Percentiles rank a stretch among this genome's conserved stretches.
These are phyloP conservation scores for Aspergillus alliaceus DNA, from an alignment of 2,329 filamentous ascomycete species.

Conservation along the genomic window DNA sequence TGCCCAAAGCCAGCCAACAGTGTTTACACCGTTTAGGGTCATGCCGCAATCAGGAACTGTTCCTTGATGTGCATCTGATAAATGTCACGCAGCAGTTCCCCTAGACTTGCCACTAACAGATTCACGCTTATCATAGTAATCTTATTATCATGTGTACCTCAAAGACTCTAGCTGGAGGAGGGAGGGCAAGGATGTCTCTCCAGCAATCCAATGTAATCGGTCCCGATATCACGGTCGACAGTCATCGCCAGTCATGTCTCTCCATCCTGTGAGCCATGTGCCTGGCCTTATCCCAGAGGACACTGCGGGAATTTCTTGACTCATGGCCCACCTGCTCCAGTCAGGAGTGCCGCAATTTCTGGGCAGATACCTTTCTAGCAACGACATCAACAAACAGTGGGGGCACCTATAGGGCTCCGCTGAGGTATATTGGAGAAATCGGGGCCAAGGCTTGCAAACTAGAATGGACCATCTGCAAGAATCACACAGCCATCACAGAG, in stretches of 20 bases:
- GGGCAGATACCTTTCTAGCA: constrained; percentile 12
- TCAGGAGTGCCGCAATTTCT: constrained; percentile 17
- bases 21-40: constrained; percentile 14
- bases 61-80: constrained; percentile 22
- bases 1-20: constrained; percentile 20
- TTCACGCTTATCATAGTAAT: constrained; percentile 5
- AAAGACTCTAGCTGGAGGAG: constrained; percentile 4
- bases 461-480: constrained; percentile 22
- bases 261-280: constrained; percentile 6
- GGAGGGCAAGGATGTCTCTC: constrained; percentile 5
- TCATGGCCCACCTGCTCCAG: constrained; percentile 16
- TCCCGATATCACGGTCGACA: constrained; percentile 11
- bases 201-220: constrained; percentile 12
- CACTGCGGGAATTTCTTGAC: constrained; percentile 11
- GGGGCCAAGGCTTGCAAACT: constrained; percentile 7
- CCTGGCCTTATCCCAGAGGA: constrained; percentile 6
- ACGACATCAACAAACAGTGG: constrained; percentile 11
- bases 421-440: constrained; percentile 11
- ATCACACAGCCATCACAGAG: constrained; percentile 22
- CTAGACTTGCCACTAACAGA: constrained; percentile 10
- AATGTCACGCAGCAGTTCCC: constrained; percentile 16
- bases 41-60: constrained; percentile 20
- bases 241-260: constrained; percentile 3
- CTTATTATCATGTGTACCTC: constrained; percentile 14
- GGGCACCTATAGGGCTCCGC: constrained; percentile 6